phyloP scores from a whole-genome alignment of 768 basidiomycete species.

The Antrodiella citrinella region DNA sequence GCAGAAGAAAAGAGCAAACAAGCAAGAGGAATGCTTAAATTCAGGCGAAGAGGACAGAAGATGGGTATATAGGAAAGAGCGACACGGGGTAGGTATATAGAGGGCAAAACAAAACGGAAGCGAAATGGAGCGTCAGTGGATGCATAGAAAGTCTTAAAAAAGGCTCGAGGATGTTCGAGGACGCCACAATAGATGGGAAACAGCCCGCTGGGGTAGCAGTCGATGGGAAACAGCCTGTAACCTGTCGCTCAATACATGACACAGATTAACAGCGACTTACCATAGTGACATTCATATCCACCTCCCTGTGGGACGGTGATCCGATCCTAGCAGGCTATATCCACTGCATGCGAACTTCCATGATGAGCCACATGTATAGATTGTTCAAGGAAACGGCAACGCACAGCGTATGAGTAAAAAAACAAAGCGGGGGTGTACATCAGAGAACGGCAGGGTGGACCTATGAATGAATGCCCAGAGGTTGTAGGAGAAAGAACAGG shows the following conservation, averaged over 20 bases:
- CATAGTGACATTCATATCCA: background rate
- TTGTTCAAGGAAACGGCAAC: background rate
- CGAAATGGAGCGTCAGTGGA: background rate
- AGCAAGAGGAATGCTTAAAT: background rate
- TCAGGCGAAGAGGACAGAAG: background rate
- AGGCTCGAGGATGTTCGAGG: background rate
- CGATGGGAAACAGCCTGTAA: background rate
- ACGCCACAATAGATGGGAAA: background rate
- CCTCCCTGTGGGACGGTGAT: background rate
- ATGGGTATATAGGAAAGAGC: background rate
- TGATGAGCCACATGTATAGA: background rate
- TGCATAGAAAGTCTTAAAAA: background rate
- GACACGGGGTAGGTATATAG: background rate
- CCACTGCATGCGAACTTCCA: background rate
- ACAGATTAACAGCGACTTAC: background rate
- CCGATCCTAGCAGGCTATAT: background rate
- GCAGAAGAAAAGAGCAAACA: background rate
- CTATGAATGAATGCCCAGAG: background rate
- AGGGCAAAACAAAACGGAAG: background rate
- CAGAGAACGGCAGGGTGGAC: background rate
- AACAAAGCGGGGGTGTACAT: background rate
- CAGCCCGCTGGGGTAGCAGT: background rate
- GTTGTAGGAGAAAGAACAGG: background rate
- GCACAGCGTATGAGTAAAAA: background rate
- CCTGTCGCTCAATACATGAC: background rate